A percentile compares a stretch with the other conserved stretches of the same genome.
These are phyloP conservation scores for Corylus avellana DNA, from an alignment of 306 rosid genomes.

Conservation along the genomic window DNA sequence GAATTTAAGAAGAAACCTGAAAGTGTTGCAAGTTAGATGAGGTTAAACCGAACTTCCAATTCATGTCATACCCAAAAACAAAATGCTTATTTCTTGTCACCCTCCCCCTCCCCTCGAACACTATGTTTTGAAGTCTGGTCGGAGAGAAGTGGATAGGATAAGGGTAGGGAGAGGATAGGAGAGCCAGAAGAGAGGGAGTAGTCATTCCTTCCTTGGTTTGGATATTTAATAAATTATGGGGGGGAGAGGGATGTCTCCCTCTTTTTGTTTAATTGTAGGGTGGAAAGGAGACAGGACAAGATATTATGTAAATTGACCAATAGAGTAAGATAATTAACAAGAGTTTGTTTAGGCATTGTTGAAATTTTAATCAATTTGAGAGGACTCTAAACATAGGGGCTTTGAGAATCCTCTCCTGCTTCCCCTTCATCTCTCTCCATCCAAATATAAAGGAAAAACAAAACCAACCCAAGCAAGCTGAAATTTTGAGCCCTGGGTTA, in stretches of 20 bases:
- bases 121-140: background rate
- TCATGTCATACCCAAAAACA: background rate
- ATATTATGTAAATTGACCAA: background rate
- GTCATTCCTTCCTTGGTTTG: background rate
- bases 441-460: background rate
- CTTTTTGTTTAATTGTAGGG: background rate
- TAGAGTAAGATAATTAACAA: background rate
- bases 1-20: conserved; percentile 80
- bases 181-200: background rate
- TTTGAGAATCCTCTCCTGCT: background rate
- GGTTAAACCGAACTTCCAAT: background rate
- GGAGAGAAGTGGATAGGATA: background rate
- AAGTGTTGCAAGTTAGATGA: background rate
- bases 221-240: background rate
- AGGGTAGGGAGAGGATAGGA: background rate
- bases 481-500: background rate
- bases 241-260: background rate
- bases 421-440: background rate
- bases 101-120: background rate
- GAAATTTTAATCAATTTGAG: background rate
- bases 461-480: background rate
- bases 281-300: background rate
- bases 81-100: background rate
- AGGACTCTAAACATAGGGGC: background rate
- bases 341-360: background rate